phyloP scores from a whole-genome alignment of 345 rosid species.

The Dipteronia sinensis region DNA sequence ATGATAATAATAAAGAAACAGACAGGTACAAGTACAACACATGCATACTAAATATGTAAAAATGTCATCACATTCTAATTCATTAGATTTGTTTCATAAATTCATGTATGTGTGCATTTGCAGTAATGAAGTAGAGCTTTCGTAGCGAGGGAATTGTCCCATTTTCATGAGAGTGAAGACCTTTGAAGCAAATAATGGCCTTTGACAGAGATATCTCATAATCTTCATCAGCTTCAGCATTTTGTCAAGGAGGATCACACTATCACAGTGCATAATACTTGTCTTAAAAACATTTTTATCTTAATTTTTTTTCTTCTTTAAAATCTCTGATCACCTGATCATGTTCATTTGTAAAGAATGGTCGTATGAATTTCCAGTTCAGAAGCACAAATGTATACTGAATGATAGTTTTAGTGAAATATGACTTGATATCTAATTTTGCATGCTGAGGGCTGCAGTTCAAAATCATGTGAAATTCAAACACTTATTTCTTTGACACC shows the following conservation, averaged over 20 bases:
- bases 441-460: neutral
- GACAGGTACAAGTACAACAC: constrained; percentile 44
- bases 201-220: constrained; percentile 42
- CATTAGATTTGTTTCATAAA: neutral
- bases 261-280: constrained; percentile 25
- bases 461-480: too few species aligned
- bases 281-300: constrained; percentile 8
- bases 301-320: constrained; percentile 6
- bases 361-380: neutral
- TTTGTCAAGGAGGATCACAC: constrained; percentile 19
- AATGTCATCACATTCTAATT: neutral
- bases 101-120: neutral
- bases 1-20: constrained; percentile 24
- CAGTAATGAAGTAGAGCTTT: neutral
- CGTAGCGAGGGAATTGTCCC: neutral
- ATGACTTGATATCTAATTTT: neutral
- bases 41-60: neutral
- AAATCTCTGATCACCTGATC: neutral
- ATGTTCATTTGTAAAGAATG: neutral
- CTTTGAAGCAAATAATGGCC: constrained; percentile 48
- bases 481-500: too few species aligned
- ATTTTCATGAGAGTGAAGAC: constrained; percentile 29
- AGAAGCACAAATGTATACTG: neutral
- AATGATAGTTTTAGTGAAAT: neutral
- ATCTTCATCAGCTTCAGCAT: constrained; percentile 45